Evolutionary conservation across 257 asterid genomes (phyloP).

Genomic region (Datura wrightii): DNA sequence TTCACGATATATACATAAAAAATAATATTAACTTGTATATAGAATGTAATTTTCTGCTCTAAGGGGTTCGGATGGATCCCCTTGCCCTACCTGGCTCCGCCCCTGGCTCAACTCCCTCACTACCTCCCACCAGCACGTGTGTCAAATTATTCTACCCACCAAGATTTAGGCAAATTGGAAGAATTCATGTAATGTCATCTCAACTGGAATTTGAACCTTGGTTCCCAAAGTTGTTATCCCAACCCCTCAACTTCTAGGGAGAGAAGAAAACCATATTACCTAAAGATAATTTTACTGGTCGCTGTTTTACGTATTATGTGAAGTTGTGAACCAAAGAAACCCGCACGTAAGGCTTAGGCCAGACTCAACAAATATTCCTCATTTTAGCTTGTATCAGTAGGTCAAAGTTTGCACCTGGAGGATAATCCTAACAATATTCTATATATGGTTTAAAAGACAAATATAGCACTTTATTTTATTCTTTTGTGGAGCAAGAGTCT

Average conservation of each 20-base stretch:
- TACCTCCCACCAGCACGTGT: neutral
- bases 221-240: neutral
- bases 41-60: neutral
- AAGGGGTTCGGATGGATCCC: neutral
- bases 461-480: neutral
- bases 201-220: neutral
- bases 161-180: neutral
- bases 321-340: neutral
- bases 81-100: neutral
- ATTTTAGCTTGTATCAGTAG: neutral
- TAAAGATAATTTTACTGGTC: neutral
- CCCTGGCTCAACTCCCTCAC: neutral
- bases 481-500: constrained; percentile 24
- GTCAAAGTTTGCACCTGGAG: constrained; percentile 11
- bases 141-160: neutral
- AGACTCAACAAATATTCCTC: neutral
- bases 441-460: neutral
- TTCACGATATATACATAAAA: neutral
- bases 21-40: neutral
- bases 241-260: neutral
- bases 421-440: neutral
- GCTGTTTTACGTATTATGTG: neutral
- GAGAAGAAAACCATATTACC: neutral
- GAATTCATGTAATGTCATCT: neutral
- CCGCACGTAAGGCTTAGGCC: neutral